Base-by-base conservation (phyloP, 345 rosid species). In the Bruguiera parviflora region DNA sequence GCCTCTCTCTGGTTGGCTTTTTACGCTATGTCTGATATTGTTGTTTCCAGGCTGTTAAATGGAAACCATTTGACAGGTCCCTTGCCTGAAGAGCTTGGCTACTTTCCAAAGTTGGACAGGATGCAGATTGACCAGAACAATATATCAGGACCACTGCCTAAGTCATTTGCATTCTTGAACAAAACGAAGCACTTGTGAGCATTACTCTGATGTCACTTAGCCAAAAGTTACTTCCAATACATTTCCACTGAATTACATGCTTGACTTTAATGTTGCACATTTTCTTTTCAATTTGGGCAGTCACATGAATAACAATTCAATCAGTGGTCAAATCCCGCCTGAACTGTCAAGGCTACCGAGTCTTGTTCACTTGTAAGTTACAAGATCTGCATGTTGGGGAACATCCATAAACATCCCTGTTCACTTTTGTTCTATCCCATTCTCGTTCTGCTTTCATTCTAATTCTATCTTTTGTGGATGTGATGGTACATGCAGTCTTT, bases 301-400 rank as follows among this genome's bases (percentile, higher is more conserved):
- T 25, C 27, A 25, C 27, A 25, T 25, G 27, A 25, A 25, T 25
- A 25, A 25, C 27, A 25, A 25, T 25, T 25, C 27, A 25, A 25
- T 25, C 27, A 25, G 27, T 25, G 27, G 27, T 25, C 27, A 25
- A 25, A 25, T 25, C 27, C 27, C 27, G 2, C 27, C 27, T 25
- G 27, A 25, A 25, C 27, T 25, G 27, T 25, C 27, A 25, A 25
- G 27, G 27, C 27, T 25, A 0, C 27, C 97, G 0, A 79, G 39
- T 53, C 93, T 95, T 75, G 81, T 91, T 83, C 99, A 95, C 92
- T 76, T 95, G 99, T 95, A 87, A 91, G 97, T 84, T 63, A 53
- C 39, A 75, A 53, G 2, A 63, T 67, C 68, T 53, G 66, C 69
- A 51, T 58, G 53, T 51, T 21, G 39, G 32, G 65, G 15, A 18